Base-by-base conservation (phyloP, 495 filamentous ascomycete genomes). In the Xanthoparmelia taractica region DNA sequence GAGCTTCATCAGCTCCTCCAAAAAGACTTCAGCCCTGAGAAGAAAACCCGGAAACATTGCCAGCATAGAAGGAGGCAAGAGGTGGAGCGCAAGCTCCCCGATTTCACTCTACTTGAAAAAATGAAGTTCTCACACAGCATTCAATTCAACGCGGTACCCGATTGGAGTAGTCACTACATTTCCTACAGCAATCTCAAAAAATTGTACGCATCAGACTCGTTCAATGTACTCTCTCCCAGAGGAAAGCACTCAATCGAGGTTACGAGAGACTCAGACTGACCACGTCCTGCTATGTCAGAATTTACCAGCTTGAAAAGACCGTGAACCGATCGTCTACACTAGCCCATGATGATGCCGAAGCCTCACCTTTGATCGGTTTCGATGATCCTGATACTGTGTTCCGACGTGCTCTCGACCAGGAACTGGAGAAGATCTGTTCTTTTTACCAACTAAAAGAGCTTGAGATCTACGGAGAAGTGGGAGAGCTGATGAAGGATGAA, bases 91-190 rank as follows among this genome's bases (percentile, higher is more conserved):
- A 63, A 64, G 64, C 63, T 69, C 60, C 69, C 52, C 37, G 66
- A 60, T 7, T 66, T 66, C 50, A 69, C 69, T 55, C 58, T 65
- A 48, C 20, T 47, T 82, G 64, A 73, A 83, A 71, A 92, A 66
- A 99, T 99, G 94, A 97, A 97, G 84, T 99, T 99, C 81, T 97
- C 94, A 57, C 94, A 97, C 73, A 97, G 95, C 76, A 86, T 99
- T 67, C 94, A 99, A 78, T 99, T 99, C 77, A 99, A 99, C 76
- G 91, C 94, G 61, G 95, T 99, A 62, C 94, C 95, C 27, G 94
- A 99, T 72, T 99, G 94, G 94, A 97, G 92, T 77, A 89, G 85
- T 65, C 84, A 96, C 74, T 99, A 99, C 74, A 94, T 99, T 69
- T 87, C 91, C 60, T 99, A 99, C 75, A 96, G 91, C 73, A 97